phyloP scores from a whole-genome alignment of 2,329 filamentous ascomycete genomes.

The Zymoseptoria brevis region DNA sequence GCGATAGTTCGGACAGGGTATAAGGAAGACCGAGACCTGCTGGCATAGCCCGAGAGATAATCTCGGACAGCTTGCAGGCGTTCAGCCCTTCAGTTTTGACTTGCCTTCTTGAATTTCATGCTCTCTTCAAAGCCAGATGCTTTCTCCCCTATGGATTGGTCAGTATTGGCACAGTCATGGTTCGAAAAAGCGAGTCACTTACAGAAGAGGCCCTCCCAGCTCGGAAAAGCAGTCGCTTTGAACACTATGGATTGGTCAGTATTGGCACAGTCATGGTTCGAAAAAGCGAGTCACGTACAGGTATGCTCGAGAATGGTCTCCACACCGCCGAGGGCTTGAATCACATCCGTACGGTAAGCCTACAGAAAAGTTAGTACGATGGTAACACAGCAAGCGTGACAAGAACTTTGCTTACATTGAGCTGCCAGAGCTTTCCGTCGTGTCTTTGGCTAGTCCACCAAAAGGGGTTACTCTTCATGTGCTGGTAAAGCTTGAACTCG shows the following conservation, averaged over 20 bases:
- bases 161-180: too few relatives aligned
- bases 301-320: constrained; percentile 80
- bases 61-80: too few relatives aligned
- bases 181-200: constrained; percentile 25
- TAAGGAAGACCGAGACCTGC: too few relatives aligned
- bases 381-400: too few relatives aligned
- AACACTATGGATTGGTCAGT: constrained; percentile 47
- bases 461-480: constrained; percentile 99
- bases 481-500: constrained; percentile 96
- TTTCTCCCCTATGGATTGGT: constrained; percentile 11
- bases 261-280: too few relatives aligned
- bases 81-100: too few relatives aligned
- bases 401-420: neutral
- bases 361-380: constrained; percentile 51
- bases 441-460: constrained; percentile 99
- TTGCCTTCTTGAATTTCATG: constrained; percentile 67
- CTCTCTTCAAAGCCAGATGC: constrained; percentile 34
- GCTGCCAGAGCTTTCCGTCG: constrained; percentile 93
- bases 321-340: constrained; percentile 90
- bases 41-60: too few relatives aligned
- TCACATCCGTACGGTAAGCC: constrained; percentile 91
- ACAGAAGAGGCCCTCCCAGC: constrained; percentile 93
- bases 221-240: constrained; percentile 92
- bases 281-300: too few relatives aligned
- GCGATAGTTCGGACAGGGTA: too few relatives aligned